phyloP scores from a whole-genome alignment of 2,329 filamentous ascomycete species.

The Fusarium proliferatum region DNA sequence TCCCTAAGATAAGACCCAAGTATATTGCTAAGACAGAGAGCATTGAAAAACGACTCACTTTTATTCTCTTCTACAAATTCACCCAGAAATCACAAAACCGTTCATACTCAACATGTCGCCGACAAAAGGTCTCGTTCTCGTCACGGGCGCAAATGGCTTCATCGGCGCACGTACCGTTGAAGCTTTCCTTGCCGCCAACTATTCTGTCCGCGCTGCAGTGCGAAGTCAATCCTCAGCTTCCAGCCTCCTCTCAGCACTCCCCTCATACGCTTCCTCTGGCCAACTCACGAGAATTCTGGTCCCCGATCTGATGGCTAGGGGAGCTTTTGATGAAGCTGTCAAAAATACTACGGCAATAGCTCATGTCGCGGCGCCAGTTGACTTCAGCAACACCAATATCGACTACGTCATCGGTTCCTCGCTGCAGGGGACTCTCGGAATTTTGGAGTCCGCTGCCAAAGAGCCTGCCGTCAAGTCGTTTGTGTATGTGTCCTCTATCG shows the following conservation, averaged over 20 bases:
- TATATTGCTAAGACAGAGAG: not conserved
- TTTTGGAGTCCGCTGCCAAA: conserved; percentile 1
- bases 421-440: conserved; percentile 4
- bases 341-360: not conserved
- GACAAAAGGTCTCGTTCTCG: conserved; percentile 8
- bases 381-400: conserved; percentile 11
- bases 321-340: conserved; percentile 12
- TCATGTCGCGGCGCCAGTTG: conserved; percentile 12
- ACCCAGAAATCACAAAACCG: accelerated
- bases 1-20: not conserved
- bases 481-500: conserved; percentile 15
- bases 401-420: conserved; percentile 17
- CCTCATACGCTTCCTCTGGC: not conserved
- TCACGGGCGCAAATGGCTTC: conserved; percentile 24
- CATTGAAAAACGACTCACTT: too few species aligned
- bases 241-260: not conserved
- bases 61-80: not conserved
- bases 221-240: conserved; percentile 14
- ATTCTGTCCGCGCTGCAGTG: conserved; percentile 9
- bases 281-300: not conserved
- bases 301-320: not conserved
- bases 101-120: not conserved
- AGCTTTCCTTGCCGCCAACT: conserved; percentile 11
- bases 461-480: not conserved
- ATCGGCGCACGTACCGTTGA: conserved; percentile 19